These are phyloP conservation scores for Geotrichum aggregatum DNA, from an alignment of 1,139 yeast genomes.

Conservation along the genomic window DNA sequence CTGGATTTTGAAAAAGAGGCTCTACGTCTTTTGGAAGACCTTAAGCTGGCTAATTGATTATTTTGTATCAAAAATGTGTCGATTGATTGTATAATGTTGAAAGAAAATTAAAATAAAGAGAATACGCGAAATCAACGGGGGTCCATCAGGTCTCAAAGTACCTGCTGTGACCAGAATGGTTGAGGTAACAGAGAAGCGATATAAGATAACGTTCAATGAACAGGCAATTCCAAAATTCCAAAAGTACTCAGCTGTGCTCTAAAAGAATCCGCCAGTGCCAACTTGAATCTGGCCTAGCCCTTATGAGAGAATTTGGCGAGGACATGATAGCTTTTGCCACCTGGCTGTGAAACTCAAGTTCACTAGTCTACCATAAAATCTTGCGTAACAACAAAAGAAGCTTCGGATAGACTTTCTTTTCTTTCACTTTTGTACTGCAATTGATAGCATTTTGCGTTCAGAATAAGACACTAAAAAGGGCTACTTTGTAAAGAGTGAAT, in stretches of 20 bases:
- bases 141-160: constrained; percentile 23
- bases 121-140: constrained; percentile 12
- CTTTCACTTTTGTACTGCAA: constrained; percentile 34
- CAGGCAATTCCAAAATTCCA: no score
- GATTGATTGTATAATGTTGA: not conserved
- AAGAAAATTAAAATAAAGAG: not conserved
- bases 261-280: constrained; percentile 37
- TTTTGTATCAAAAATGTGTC: not conserved
- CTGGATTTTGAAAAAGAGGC: constrained; percentile 62
- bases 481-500: constrained; percentile 56
- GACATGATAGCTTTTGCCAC: constrained; percentile 52
- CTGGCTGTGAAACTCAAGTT: constrained; percentile 53
- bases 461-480: no score
- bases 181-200: no score
- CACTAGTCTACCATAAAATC: constrained; percentile 40
- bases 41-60: not conserved
- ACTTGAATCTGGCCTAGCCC: constrained; percentile 46
- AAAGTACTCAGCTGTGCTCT: constrained; percentile 34
- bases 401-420: constrained; percentile 14
- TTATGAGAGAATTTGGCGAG: constrained; percentile 55
- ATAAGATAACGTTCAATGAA: no score
- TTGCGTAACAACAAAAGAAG: constrained; percentile 27
- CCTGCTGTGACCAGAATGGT: no score
- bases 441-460: constrained; percentile 36
- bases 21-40: constrained; percentile 44